These are phyloP conservation scores for Ceratonia siliqua DNA, from an alignment of 306 rosid species.

Conservation along the genomic window DNA sequence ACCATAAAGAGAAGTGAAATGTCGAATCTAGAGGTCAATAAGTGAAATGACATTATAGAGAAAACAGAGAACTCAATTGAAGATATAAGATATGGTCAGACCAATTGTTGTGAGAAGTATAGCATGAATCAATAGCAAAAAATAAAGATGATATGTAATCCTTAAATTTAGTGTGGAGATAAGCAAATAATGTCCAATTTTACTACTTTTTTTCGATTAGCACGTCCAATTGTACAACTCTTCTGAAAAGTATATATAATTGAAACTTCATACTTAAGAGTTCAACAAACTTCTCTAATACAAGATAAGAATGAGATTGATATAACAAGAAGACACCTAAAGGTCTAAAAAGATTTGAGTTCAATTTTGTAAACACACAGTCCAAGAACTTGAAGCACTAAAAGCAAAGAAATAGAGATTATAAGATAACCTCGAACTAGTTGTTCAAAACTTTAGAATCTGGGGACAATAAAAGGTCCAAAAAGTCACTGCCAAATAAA, in stretches of 20 bases:
- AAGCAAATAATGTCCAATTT: neutral
- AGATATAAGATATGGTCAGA: neutral
- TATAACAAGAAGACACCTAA: neutral
- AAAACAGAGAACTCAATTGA: neutral
- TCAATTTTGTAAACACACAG: slow-evolving; percentile 11
- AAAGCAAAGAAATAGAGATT: slow-evolving; percentile 19
- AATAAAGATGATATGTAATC: neutral
- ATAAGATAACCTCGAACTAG: slow-evolving; percentile 84
- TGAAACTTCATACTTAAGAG: neutral
- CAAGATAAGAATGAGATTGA: neutral
- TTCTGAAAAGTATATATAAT: neutral
- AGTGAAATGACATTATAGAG: neutral
- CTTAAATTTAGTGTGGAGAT: neutral
- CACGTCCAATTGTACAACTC: slow-evolving; percentile 6
- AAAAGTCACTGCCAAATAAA: slow-evolving; percentile 68
- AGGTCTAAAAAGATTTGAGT: neutral
- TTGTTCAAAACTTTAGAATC: slow-evolving; percentile 90
- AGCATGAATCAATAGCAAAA: neutral
- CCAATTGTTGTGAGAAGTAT: neutral
- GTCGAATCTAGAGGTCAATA: slow-evolving; percentile 21
- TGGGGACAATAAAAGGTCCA: slow-evolving; percentile 88
- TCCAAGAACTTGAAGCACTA: slow-evolving; percentile 9
- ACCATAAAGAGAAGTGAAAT: slow-evolving; percentile 10
- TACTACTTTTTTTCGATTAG: neutral
- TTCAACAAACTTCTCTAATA: slow-evolving; percentile 6